phyloP scores from a whole-genome alignment of 2,329 filamentous ascomycete species.

The Nemania serpens region DNA sequence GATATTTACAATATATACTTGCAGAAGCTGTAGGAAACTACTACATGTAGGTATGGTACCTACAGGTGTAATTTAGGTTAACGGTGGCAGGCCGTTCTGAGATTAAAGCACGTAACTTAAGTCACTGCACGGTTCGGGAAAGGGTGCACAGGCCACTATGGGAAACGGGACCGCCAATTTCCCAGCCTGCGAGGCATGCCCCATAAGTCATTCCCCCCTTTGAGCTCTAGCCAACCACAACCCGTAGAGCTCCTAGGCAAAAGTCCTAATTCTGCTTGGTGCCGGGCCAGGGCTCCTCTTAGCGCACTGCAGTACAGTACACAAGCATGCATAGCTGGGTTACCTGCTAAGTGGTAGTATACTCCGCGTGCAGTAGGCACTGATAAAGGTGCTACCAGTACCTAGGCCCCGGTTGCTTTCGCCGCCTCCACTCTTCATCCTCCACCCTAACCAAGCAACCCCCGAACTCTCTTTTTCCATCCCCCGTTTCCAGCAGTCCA shows the following conservation, averaged over 20 bases:
- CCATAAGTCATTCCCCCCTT: conserved; percentile 33
- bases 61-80: too few relatives aligned
- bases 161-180: conserved; percentile 35
- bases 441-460: conserved; percentile 12
- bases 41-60: too few relatives aligned
- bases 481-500: conserved; percentile 25
- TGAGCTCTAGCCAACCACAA: conserved; percentile 25
- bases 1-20: too few relatives aligned
- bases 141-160: conserved; percentile 17
- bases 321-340: too few relatives aligned
- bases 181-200: conserved; percentile 37
- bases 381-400: too few relatives aligned
- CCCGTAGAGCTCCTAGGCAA: neutral
- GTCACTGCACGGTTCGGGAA: neutral
- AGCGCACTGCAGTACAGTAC: conserved; percentile 1
- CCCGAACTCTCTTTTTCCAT: conserved; percentile 28
- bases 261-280: conserved; percentile 30
- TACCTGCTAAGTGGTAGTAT: neutral
- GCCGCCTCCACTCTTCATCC: conserved; percentile 15
- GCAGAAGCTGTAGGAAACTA: too few relatives aligned
- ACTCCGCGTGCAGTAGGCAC: too few relatives aligned
- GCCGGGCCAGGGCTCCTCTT: conserved; percentile 13
- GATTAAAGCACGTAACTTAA: neutral
- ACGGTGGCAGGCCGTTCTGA: too few relatives aligned
- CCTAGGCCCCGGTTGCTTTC: neutral